Evolutionary conservation across 1,284 basidiomycete species (phyloP), one percentile per base, ranked within the genome.

Genomic region (Fomitopsis betulina): DNA sequence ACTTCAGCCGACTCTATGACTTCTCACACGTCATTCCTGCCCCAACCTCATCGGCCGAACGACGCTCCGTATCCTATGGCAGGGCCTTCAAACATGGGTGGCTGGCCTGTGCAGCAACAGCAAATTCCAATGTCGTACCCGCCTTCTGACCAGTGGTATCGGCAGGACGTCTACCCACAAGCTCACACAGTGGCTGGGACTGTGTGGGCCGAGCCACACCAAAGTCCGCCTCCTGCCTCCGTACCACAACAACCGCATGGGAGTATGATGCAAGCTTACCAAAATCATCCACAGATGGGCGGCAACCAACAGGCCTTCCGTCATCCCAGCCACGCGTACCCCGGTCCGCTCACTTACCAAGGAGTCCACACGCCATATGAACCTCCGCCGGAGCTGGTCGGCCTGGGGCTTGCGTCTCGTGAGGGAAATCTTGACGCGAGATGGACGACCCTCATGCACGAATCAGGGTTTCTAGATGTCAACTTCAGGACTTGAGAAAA

Each of bases 371-470:
- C 45, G 10, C 42, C 54, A 21, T 70, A 65, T 53, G 62, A 62
- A 56, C 68, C 69, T 50, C 68, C 69, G 53, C 30, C 64, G 49
- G 68, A 70, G 63, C 61, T 72, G 27, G 69, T 70, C 38, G 62
- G 65, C 55, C 61, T 70, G 19, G 70, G 69, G n/a, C 62, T 70
- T 7, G 66, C 67, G 42, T 66, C 69, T 54, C 58, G 69, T 2
- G 66, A 69, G 42, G 65, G 65, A 32, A 63, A 67, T 53, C 59
- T 72, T 49, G 70, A 69, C 51, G 67, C 70, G 59, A 60, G 69
- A 35, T 72, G 70, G 70, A 66, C 69, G 27, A 64, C 65, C 51
- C 69, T 72, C 65, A 70, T 72, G 66, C 70, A 70, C 47, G 68
- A 72, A 55, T 67, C 64, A 23, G 70, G 70, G 19, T 70, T 69